phyloP scores from a whole-genome alignment of 352 stramenopile species.

The Peronosclerospora sorghi region DNA sequence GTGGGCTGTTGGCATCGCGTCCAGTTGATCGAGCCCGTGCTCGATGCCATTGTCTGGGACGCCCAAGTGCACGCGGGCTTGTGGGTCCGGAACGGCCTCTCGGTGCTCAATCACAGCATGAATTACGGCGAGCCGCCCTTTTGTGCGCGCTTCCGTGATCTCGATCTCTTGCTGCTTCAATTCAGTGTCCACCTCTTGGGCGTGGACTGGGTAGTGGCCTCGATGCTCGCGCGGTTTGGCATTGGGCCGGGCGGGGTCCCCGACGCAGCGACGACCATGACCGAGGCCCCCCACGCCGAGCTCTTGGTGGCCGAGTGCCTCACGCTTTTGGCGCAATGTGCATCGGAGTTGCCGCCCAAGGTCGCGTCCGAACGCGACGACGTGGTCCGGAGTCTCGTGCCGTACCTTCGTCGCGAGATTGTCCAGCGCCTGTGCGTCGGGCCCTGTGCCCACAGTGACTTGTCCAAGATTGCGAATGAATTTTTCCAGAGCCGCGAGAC shows the following conservation, averaged over 20 bases:
- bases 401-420: slow-evolving; percentile 65
- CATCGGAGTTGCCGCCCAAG: slow-evolving; percentile 65
- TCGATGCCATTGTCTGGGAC: slow-evolving; percentile 82
- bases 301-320: slow-evolving; percentile 78
- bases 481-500: slow-evolving; percentile 74
- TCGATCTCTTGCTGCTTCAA: slow-evolving; percentile 72
- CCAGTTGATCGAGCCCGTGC: slow-evolving; percentile 62
- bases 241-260: too few species aligned
- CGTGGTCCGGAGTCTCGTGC: slow-evolving; percentile 45
- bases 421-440: slow-evolving; percentile 74
- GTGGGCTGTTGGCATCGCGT: slow-evolving; percentile 78
- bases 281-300: too few species aligned
- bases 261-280: too few species aligned
- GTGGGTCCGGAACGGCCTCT: slow-evolving; percentile 79
- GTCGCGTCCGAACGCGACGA: slow-evolving; percentile 31
- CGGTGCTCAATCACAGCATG: slow-evolving; percentile 83
- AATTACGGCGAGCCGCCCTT: slow-evolving; percentile 85
- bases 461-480: slow-evolving; percentile 78
- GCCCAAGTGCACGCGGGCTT: slow-evolving; percentile 73
- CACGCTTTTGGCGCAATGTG: slow-evolving; percentile 60
- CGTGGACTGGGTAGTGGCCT: slow-evolving; percentile 69
- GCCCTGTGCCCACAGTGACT: slow-evolving; percentile 68
- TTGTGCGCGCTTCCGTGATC: slow-evolving; percentile 70
- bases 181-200: slow-evolving; percentile 63
- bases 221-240: slow-evolving; percentile 63